A percentile compares a stretch with the other conserved stretches of the same genome.
Conservation (phyloP, 441 rosid species). For the Erysimum cheiri region DNA sequence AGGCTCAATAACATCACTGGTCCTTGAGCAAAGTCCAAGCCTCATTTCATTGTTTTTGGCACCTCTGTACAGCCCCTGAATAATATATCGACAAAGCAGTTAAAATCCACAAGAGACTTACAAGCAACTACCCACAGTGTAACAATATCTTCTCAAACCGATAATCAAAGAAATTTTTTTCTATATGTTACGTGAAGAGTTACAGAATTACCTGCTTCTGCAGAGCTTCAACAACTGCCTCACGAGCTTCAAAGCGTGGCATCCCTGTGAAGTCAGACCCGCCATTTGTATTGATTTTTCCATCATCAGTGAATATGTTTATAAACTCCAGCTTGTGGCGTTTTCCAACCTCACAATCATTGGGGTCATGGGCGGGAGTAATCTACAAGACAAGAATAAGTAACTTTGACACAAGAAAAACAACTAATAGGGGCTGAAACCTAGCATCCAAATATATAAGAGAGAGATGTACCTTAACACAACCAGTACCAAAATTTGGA, state of each 20-base stretch:
- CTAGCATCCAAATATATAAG: constrained; percentile 25
- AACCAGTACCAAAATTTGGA: constrained; percentile 96
- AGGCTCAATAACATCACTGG: constrained; percentile 85
- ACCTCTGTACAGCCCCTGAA: constrained; percentile 80
- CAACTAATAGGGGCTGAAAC: constrained; percentile 15
- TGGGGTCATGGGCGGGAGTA: constrained; percentile 96
- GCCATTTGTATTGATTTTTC: constrained; percentile 84
- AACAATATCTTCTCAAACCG: constrained; percentile 31
- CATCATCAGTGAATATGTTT: constrained; percentile 92
- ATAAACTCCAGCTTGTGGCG: constrained; percentile 83
- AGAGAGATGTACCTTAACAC: constrained; percentile 75
- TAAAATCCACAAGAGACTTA: constrained; percentile 17
- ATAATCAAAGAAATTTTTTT: constrained; percentile 15
- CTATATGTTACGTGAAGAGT: constrained; percentile 1
- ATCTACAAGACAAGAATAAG: constrained; percentile 55
- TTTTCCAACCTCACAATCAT: constrained; percentile 95
- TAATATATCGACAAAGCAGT: constrained; percentile 29
- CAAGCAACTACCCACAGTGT: constrained; percentile 23
- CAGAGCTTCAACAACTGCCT: constrained; percentile 75
- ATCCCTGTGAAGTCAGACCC: constrained; percentile 76
- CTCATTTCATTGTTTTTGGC: constrained; percentile 90
- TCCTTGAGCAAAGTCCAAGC: constrained; percentile 89
- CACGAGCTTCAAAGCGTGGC: constrained; percentile 93
- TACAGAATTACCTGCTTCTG: constrained; percentile 59
- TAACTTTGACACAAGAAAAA: constrained; percentile 16